These are phyloP conservation scores for Sporisorium sorghi DNA, from an alignment of 1,284 basidiomycete species.

Conservation along the genomic window DNA sequence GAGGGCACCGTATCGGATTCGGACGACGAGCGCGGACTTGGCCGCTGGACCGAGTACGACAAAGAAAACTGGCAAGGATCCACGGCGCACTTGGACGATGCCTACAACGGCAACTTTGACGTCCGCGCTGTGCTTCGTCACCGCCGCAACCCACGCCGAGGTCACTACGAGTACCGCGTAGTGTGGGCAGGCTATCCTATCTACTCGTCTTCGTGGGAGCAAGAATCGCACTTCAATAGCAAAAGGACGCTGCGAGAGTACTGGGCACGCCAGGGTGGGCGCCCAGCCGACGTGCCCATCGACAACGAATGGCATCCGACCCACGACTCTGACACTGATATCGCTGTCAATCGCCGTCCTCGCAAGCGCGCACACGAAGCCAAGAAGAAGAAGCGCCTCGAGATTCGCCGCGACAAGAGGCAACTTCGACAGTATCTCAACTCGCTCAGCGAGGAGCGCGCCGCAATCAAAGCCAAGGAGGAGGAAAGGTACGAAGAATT, in stretches of 20 bases:
- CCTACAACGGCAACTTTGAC: conserved; percentile 33
- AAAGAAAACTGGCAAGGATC: conserved; percentile 40
- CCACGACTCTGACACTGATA: conserved; percentile 42
- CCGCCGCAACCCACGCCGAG: conserved; percentile 34
- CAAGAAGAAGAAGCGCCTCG: conserved; percentile 26
- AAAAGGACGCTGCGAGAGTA: conserved; percentile 30
- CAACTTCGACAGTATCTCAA: conserved; percentile 17
- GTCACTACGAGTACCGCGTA: conserved; percentile 40
- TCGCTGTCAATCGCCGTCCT: conserved; percentile 31
- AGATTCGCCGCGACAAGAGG: conserved; percentile 38
- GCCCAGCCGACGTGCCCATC: conserved; percentile 17
- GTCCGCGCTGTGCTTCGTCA: conserved; percentile 39
- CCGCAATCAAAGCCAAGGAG: conserved; percentile 7
- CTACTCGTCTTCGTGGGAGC: conserved; percentile 43
- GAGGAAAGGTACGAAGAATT: conserved; percentile 20
- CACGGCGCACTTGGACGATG: conserved; percentile 30
- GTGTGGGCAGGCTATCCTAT: conserved; percentile 44
- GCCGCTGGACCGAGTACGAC: conserved; percentile 32
- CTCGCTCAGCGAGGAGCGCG: conserved; percentile 21
- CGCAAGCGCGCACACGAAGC: conserved; percentile 40
- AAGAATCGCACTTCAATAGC: conserved; percentile 31
- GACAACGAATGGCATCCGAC: conserved; percentile 13
- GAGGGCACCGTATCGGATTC: conserved; percentile 43
- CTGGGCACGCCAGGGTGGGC: conserved; percentile 40
- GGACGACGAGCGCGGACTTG: conserved; percentile 34